Conservation (phyloP, 768 basidiomycete species). For the Tubosaeta sp. region DNA sequence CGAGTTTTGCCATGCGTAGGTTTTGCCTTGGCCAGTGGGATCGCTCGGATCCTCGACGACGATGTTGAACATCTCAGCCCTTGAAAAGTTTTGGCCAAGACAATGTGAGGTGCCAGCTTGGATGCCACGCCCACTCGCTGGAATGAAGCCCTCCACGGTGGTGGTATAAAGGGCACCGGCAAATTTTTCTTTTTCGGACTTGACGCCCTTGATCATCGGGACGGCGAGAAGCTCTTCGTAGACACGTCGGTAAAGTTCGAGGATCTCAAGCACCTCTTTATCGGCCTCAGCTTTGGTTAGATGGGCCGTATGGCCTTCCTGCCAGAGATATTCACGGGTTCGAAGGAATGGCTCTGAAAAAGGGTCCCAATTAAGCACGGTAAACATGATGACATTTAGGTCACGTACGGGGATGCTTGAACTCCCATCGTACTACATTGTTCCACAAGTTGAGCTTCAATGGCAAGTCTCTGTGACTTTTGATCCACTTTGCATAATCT, state of each 20-base stretch:
- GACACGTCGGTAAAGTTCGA: conserved; percentile 92
- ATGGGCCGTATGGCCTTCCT: conserved; percentile 97
- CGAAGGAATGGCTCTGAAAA: conserved; percentile 90
- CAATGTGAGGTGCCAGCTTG: conserved; percentile 98
- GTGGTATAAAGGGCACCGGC: conserved; percentile 98
- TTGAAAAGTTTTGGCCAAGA: conserved; percentile 97
- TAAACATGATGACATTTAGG: background rate
- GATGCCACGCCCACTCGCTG: conserved; percentile 94
- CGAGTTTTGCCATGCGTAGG: conserved; percentile 95
- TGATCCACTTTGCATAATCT: conserved; percentile 99
- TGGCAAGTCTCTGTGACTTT: conserved; percentile 94
- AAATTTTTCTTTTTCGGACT: conserved; percentile 99
- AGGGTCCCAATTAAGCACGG: conserved; percentile 18
- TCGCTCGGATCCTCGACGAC: conserved; percentile 91
- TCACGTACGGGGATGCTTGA: conserved; percentile 91
- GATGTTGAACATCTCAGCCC: conserved; percentile 96
- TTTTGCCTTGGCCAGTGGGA: conserved; percentile 59
- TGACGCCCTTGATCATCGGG: conserved; percentile 94
- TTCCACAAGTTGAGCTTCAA: conserved; percentile 99
- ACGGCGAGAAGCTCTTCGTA: conserved; percentile 98
- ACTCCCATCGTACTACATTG: conserved; percentile 98
- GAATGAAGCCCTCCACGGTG: conserved; percentile 96
- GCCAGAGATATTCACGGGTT: conserved; percentile 99
- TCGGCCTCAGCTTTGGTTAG: conserved; percentile 89
- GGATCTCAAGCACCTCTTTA: conserved; percentile 85